Evolutionary conservation across 2,329 filamentous ascomycete genomes (phyloP), one percentile per base, ranked within the genome.

Genomic region (Colletotrichum limetticola): DNA sequence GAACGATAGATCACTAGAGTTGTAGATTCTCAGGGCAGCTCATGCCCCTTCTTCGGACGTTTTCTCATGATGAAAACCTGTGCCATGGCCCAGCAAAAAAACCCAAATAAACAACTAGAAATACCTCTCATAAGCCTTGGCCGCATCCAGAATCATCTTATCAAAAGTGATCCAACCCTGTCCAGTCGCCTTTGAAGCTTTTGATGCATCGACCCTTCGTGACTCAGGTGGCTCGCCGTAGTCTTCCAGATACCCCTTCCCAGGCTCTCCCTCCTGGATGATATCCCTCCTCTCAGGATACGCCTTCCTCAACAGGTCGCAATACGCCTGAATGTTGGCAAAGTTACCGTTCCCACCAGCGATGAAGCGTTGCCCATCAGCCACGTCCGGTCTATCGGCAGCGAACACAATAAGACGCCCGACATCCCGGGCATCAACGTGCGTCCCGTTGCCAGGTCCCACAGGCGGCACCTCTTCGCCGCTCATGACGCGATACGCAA

Each of bases 401-500:
- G 67, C 74, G 24, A 75, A 74, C 4, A 66, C 58, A 11, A 72
- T 19, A 0, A 74, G 56, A 3, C 68, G 56, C 1, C 64, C 68
- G 4, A 75, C 65, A n/a, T 75, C 74, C 9, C 74, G 72, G 3
- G 68, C 74, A n/a, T 75, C 74, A 14, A 75, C 68, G 32, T 63
- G 69, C 14, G 68, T 56, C 6, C 66, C 71, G 4, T 67, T 66
- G 3, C 69, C 72, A 5, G 72, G 66, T 3, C 66, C 66, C 1
- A 12, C 14, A 1, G 60, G 16, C 14, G 67, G 22, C 6, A 73
- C 24, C 32, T 60, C 56, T 11, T 73, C 46, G 26, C 71, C 71
- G 22, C 42, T 62, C 60, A 73, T 65, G 14, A 73, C 35, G 14
- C 52, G 70, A 46, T 79, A 79, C 26, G 77, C 74, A 53, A 78